Evolutionary conservation across 2,329 filamentous ascomycete genomes (phyloP).

Genomic region (Xylariomycetidae sp.): DNA sequence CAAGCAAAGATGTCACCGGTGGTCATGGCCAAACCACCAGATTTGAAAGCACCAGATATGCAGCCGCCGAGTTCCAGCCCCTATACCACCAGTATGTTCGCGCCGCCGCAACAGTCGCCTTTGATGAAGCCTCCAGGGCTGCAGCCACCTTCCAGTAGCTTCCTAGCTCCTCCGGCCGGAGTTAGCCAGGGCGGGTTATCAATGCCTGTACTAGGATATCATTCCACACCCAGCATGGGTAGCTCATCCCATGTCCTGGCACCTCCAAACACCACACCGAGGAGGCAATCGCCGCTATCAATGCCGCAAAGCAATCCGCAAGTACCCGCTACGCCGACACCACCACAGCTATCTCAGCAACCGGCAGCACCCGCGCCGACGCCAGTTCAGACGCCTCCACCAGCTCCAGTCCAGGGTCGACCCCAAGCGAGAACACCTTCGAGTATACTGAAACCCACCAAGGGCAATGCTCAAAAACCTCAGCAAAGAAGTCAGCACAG

Average conservation of each 20-base stretch:
- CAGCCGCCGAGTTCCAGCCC: slow-evolving; percentile 14
- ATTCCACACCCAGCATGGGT: slow-evolving; percentile 12
- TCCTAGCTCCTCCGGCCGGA: slow-evolving; percentile 26
- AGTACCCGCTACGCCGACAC: slow-evolving; percentile 14
- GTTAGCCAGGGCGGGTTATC: slow-evolving; percentile 24
- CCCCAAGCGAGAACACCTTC: slow-evolving; percentile 14
- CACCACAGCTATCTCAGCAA: slow-evolving; percentile 6
- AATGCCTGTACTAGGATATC: slow-evolving; percentile 31
- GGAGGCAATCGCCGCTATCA: slow-evolving; percentile 29
- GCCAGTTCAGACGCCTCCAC: slow-evolving; percentile 11
- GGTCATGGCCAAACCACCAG: slow-evolving; percentile 15
- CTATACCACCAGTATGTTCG: slow-evolving; percentile 29
- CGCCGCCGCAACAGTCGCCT: slow-evolving; percentile 20
- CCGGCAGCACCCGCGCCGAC: slow-evolving; percentile 12
- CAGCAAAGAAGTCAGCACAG: too few species aligned
- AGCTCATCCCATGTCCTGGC: slow-evolving; percentile 36
- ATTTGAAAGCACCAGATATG: slow-evolving; percentile 22
- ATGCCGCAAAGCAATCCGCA: slow-evolving; percentile 24
- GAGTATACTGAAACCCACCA: slow-evolving; percentile 14
- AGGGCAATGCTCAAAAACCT: slow-evolving; percentile 18
- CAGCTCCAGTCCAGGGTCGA: slow-evolving; percentile 10
- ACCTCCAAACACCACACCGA: slow-evolving; percentile 35
- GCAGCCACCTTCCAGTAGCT: slow-evolving; percentile 24
- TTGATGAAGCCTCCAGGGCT: slow-evolving; percentile 24
- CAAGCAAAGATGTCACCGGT: slow-evolving; percentile 11